These are phyloP conservation scores for Tilletia horrida DNA, from an alignment of 1,284 basidiomycete species.

Conservation along the genomic window DNA sequence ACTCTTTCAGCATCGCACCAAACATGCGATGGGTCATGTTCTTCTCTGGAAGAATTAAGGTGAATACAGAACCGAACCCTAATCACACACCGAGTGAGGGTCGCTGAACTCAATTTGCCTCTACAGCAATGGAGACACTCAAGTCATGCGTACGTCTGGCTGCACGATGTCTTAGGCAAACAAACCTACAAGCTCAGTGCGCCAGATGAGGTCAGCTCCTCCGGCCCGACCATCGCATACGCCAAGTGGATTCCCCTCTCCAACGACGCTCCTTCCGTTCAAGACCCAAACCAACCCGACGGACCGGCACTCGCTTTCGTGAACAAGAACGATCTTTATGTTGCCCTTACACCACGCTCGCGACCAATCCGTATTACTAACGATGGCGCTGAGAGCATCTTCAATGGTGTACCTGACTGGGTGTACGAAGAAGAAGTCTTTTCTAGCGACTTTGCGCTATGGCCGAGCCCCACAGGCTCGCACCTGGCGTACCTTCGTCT, in stretches of 20 bases:
- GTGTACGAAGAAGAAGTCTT: slow-evolving; percentile 62
- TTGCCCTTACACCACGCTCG: slow-evolving; percentile 26
- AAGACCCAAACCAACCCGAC: background rate
- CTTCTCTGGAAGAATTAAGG: slow-evolving; percentile 26
- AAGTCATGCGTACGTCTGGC: slow-evolving; percentile 79
- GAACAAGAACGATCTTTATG: slow-evolving; percentile 39
- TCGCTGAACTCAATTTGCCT: too few species aligned
- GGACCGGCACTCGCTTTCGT: slow-evolving; percentile 34
- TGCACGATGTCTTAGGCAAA: slow-evolving; percentile 67
- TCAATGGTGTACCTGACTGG: slow-evolving; percentile 92
- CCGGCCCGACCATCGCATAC: slow-evolving; percentile 28
- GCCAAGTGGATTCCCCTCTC: background rate
- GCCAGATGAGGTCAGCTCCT: slow-evolving; percentile 29
- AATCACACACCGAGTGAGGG: too few species aligned
- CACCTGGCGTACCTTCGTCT: slow-evolving; percentile 79
- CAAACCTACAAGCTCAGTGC: slow-evolving; percentile 64
- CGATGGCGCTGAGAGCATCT: slow-evolving; percentile 75
- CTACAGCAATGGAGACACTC: slow-evolving; percentile 87
- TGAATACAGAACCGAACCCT: too few species aligned
- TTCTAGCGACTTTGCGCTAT: slow-evolving; percentile 69
- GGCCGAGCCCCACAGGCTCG: slow-evolving; percentile 82
- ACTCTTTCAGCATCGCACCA: slow-evolving; percentile 35
- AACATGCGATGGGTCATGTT: slow-evolving; percentile 41
- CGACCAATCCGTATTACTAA: slow-evolving; percentile 72
- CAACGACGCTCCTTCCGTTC: slow-evolving; percentile 18